These are phyloP conservation scores for Ceratocystis destructans DNA, from an alignment of 2,329 filamentous ascomycete genomes.

Conservation along the genomic window DNA sequence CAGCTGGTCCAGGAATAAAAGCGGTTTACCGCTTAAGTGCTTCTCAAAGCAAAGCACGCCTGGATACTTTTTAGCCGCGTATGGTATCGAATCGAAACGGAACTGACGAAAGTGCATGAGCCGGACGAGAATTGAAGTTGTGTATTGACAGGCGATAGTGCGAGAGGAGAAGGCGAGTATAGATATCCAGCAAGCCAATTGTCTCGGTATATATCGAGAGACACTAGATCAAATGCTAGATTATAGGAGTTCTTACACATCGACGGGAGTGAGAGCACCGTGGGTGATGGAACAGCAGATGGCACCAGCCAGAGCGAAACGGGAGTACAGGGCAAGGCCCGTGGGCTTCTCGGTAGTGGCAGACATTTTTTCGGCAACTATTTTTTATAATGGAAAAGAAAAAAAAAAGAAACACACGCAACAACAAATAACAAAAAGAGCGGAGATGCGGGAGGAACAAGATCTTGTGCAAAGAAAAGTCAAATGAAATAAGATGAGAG, in stretches of 20 bases:
- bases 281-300: constrained; percentile 98
- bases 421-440: constrained; percentile 20
- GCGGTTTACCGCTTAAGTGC: too few relatives aligned
- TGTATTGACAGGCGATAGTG: background rate
- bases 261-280: constrained; percentile 90
- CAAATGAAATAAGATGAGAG: constrained; percentile 14
- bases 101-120: background rate
- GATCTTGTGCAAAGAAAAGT: constrained; percentile 22
- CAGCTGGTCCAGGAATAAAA: background rate
- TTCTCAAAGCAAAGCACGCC: background rate
- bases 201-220: background rate
- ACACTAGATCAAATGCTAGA: constrained; percentile 25
- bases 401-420: constrained; percentile 18
- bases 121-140: background rate
- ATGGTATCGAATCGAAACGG: background rate
- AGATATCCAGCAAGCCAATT: background rate
- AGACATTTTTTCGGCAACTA: constrained; percentile 33
- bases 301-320: constrained; percentile 93
- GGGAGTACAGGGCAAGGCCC: constrained; percentile 66
- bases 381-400: constrained; percentile 9
- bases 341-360: constrained; percentile 30
- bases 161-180: background rate
- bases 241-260: constrained; percentile 62
- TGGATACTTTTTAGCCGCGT: background rate
- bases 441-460: constrained; percentile 22